Base-by-base conservation (phyloP, 1,284 basidiomycete species). In the Cryptococcus sp. region DNA sequence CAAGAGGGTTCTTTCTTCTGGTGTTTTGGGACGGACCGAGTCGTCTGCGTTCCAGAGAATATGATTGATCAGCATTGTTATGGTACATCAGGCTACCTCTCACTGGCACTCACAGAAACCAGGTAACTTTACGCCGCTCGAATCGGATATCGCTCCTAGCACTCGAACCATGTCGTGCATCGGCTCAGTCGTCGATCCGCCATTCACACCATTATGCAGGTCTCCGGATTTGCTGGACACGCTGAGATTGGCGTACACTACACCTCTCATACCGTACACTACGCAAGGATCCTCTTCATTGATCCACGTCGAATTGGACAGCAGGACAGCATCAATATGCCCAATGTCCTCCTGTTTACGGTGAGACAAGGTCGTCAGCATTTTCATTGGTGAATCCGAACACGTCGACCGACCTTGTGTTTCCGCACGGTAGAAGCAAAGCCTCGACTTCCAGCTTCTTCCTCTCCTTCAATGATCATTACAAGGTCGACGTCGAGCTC, bases 251-350 rank as follows among this genome's bases (percentile, higher is more conserved):
- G 73, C 72, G 58, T 76, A 77, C 16, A 97, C 86, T 2, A 99
- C 95, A 0, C 95, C 95, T 50, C 95, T 85, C 64, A 98, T 81
- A 3, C 95, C 95, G 71, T 96, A 95, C 0, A 94, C 97, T 57
- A 98, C 88, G 71, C 94, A 98, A 0, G 95, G 94, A n/a, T 87
- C 86, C 61, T 90, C 87, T 69, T 97, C 93, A 35, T 89, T 89
- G 64, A 98, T 90, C 94, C 95, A 99, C 17, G 93, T 95, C 38
- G 94, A 97, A 74, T 99, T 99, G 68, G 79, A 81, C 5, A 95
- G 86, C 19, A 95, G 80, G 54, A 96, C 91, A 2, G 88, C 88
- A 77, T 95, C 91, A 52, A 96, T 85, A 30, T 85, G 79, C 1
- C 93, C 92, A 65, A 97, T 92, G 42, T 82, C 76, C 61, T 87